Percentiles rank a stretch among this genome's conserved stretches.
These are phyloP conservation scores for Solanum peruvianum DNA, from an alignment of 257 asterid genomes.

Conservation along the genomic window DNA sequence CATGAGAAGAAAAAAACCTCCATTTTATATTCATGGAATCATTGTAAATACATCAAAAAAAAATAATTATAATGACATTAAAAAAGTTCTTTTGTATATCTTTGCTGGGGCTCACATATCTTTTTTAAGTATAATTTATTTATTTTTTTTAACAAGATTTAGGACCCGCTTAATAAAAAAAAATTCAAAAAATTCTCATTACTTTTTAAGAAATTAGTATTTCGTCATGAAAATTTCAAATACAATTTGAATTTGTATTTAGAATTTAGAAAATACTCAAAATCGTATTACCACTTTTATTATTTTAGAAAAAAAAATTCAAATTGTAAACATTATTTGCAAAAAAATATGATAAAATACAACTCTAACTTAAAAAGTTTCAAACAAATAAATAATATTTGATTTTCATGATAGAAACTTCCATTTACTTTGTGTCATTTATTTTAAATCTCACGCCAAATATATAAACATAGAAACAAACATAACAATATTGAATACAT, in stretches of 20 bases:
- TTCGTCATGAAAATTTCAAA: too few relatives aligned
- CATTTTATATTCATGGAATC: neutral
- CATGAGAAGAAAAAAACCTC: neutral
- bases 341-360: neutral
- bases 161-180: too few relatives aligned
- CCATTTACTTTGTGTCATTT: neutral
- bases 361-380: neutral
- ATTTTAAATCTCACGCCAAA: neutral
- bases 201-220: too few relatives aligned
- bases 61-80: neutral
- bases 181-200: too few relatives aligned
- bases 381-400: neutral
- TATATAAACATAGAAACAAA: neutral
- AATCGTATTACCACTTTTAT: too few relatives aligned
- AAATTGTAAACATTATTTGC: too few relatives aligned
- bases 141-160: neutral
- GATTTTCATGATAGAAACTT: too few relatives aligned
- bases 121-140: too few relatives aligned
- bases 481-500: neutral
- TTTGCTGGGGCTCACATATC: neutral
- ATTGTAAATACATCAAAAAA: too few relatives aligned
- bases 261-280: too few relatives aligned
- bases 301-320: neutral
- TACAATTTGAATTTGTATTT: too few relatives aligned
- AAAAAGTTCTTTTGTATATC: neutral